Base-by-base conservation (phyloP, 106 monocot genomes). In the Gastrodia elata region DNA sequence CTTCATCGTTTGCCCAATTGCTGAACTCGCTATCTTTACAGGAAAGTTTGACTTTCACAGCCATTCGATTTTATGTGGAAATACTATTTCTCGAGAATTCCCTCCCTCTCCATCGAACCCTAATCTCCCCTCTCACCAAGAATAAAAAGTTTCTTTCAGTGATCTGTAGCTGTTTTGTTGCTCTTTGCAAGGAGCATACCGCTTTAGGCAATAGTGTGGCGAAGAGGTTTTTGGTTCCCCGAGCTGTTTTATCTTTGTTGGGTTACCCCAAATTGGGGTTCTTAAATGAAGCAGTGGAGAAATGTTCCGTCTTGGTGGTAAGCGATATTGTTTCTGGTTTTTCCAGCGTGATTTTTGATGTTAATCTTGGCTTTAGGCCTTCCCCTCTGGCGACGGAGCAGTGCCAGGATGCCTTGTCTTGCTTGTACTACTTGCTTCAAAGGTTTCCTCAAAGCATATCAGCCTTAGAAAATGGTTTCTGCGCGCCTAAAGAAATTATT, bases 401-500 rank as follows among this genome's bases (percentile, higher is more conserved):
- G 72, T 93, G 98, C 83, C 98, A 98, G 68, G 98, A 98, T 73
- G 98, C 93, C 24, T 83, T 98, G 91, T 98, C 98, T 38, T 98
- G 98, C 76, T 76, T 93, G 82, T 98, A 98, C 67, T 98, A 98
- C 80, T 68, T 98, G 80, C 81, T 98, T 42, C 93, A 98, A 76
- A 77, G 79, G 73, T 98, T 83, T 59, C 86, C 98, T 8, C 73
- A 76, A 11, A 85, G 71, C 42, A 93, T 98, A 69, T 24, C 72
- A n/a, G 75, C 44, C 35, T 42, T 68, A 28, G 91, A 76, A 24
- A 71, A 82, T 30, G 64, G 38, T 74, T 82, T 49, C 10, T 41
- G 4, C 39, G 68, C 68, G 44, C 85, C 91, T 48, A 75, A 82
- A 42, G 71, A 70, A 32, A 67, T 85, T 73, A 38, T 98, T 41